Evolutionary conservation across 352 stramenopile genomes (phyloP).

Genomic region (Pythium brassicae): DNA sequence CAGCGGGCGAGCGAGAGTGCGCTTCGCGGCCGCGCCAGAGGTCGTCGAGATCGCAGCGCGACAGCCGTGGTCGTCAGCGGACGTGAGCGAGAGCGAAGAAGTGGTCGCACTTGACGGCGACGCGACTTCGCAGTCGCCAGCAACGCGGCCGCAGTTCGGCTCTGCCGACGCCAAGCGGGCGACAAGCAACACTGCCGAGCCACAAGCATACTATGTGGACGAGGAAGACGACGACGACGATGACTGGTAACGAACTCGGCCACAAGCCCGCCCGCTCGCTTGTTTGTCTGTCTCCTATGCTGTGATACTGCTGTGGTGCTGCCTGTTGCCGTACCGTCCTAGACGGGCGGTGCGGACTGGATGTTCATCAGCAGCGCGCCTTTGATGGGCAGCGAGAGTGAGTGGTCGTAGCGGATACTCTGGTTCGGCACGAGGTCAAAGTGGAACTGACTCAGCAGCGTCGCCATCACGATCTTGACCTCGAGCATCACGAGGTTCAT

Average conservation of each 20-base stretch:
- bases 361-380: slow-evolving; percentile 6
- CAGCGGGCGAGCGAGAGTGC: slow-evolving; percentile 3
- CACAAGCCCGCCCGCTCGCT: not conserved
- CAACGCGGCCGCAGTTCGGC: not conserved
- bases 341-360: not conserved
- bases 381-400: slow-evolving; percentile 10
- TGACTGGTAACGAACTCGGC: slow-evolving; percentile 12
- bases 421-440: slow-evolving; percentile 15
- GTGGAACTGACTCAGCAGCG: slow-evolving; percentile 22
- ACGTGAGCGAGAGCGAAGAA: slow-evolving; percentile 14
- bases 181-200: not conserved
- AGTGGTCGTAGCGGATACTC: slow-evolving; percentile 11
- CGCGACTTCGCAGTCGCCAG: slow-evolving; percentile 4
- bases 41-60: slow-evolving; percentile 11
- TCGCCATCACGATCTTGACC: slow-evolving; percentile 35
- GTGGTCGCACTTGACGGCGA: not conserved
- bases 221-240: slow-evolving; percentile 15
- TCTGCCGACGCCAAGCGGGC: not conserved
- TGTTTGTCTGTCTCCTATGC: not conserved
- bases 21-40: slow-evolving; percentile 6
- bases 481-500: slow-evolving; percentile 38
- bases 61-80: not conserved
- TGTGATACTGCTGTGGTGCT: not conserved
- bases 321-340: not conserved
- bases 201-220: slow-evolving; percentile 2